Base-by-base conservation (phyloP, 495 filamentous ascomycete genomes). In the Hyaloscypha finlandica region DNA sequence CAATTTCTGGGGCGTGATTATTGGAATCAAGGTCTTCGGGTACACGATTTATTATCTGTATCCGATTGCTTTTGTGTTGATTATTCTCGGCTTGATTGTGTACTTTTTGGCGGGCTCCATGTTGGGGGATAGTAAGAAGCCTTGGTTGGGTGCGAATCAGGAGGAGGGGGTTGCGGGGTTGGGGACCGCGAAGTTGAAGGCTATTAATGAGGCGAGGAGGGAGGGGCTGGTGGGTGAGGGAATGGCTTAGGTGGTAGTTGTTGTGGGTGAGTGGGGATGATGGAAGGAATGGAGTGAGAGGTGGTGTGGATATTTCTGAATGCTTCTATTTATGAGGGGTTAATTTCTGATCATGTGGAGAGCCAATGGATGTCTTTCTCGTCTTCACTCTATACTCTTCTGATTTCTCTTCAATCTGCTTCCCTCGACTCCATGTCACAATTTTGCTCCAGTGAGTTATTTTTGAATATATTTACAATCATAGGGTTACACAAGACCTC, bases 1-100 rank as follows among this genome's bases (percentile, higher is more conserved):
- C 73, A 98, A 97, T 78, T 98, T 98, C 81, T 98, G 96, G 94
- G 92, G 92, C 72, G 91, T 96, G 32, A 86, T 92, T 67, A 94
- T 99, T 71, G 95, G 95, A 53, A 83, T 96, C 63, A 82, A 88
- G 70, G 89, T 97, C 52, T 97, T 99, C 76, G 86, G 89, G 51
- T 87, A 91, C 68, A 75, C 77, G 20, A 86, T 99, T 65, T 90
- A 95, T 77, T 97, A 86, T 83, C 82, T 97, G 82, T 99, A 99
- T 77, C 95, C 95, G 2, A 90, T 97, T 74, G 95, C 95, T 30
- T 98, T 99, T 77, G 91, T 95, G 14, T 79, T 91, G 69, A 97
- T 99, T 73, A 88, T 98, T 65, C 42, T 92, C 8, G 94, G 95
- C 3, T 81, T 93, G 68, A 79, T 93, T 25, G 83, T 91, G 31